Conservation (phyloP, 306 rosid genomes). For the Quercus rubra region DNA sequence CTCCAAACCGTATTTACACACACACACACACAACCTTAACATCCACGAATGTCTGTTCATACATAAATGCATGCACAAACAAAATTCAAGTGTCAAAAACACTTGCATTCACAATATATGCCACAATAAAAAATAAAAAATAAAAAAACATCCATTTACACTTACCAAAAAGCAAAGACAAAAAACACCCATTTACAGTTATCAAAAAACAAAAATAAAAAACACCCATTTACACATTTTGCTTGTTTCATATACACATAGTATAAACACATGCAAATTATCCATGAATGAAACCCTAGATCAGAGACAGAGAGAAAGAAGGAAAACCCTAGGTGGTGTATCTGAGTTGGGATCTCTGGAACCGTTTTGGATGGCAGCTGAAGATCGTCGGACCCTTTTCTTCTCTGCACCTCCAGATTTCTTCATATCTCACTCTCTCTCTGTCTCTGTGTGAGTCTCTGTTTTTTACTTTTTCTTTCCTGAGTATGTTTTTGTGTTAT, state of each 20-base stretch:
- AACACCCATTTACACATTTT: not conserved
- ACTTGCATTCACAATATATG: not conserved
- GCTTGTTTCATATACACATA: no score
- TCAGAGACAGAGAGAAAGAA: slow-evolving; percentile 30
- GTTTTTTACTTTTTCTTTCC: not conserved
- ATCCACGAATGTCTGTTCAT: not conserved
- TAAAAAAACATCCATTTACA: not conserved
- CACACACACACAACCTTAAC: not conserved
- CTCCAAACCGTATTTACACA: not conserved
- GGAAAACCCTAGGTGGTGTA: slow-evolving; percentile 72
- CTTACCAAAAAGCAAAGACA: not conserved
- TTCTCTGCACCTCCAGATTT: slow-evolving; percentile 85
- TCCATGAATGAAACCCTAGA: slow-evolving; percentile 33
- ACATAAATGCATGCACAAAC: not conserved
- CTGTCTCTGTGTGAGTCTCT: not conserved
- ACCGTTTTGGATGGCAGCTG: slow-evolving; percentile 61
- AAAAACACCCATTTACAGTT: not conserved
- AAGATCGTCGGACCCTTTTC: slow-evolving; percentile 85
- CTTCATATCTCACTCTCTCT: slow-evolving; percentile 51
- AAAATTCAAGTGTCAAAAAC: not conserved
- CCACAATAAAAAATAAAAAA: not conserved
- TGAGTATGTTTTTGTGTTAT: not conserved
- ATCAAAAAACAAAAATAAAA: not conserved
- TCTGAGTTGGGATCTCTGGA: slow-evolving; percentile 80
- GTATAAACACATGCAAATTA: not conserved